These are phyloP conservation scores for Saksenaea vasiformis DNA, from an alignment of 371 early-diverging fungal genomes.

Conservation along the genomic window DNA sequence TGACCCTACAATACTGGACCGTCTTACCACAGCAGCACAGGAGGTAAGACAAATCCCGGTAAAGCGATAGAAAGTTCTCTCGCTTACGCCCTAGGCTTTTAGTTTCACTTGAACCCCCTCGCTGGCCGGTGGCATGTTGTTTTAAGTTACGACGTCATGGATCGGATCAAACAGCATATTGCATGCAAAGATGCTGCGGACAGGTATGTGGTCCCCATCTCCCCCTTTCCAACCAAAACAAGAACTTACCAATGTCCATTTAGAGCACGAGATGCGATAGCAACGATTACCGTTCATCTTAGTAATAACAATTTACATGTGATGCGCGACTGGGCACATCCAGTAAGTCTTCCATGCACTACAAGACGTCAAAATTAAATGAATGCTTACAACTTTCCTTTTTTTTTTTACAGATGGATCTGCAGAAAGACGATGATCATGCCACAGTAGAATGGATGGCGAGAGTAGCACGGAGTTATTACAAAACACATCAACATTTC, in stretches of 20 bases:
- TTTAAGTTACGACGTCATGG: neutral
- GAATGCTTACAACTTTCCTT: no score
- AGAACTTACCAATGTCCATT: neutral
- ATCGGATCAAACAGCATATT: neutral
- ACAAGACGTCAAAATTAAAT: neutral
- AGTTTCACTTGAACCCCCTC: slow-evolving; percentile 7
- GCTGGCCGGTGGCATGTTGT: slow-evolving; percentile 12
- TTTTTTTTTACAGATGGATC: neutral
- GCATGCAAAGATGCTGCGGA: neutral
- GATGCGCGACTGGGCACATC: slow-evolving; percentile 10
- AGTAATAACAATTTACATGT: slow-evolving; percentile 3
- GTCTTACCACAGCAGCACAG: slow-evolving; percentile 1
- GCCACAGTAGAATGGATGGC: neutral
- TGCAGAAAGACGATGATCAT: neutral
- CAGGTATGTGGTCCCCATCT: neutral
- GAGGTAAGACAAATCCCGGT: neutral
- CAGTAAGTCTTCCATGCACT: neutral
- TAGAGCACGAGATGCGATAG: neutral
- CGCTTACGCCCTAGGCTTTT: neutral
- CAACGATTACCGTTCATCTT: neutral
- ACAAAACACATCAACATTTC: slow-evolving; percentile 2
- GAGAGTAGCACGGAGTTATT: neutral
- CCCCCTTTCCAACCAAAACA: neutral
- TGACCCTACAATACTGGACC: slow-evolving; percentile 3
- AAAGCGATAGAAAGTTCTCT: neutral